A percentile compares a stretch with the other conserved stretches of the same genome.
phyloP scores from a whole-genome alignment of 108 stramenopile species.

The Chaetoceros tenuissimus region DNA sequence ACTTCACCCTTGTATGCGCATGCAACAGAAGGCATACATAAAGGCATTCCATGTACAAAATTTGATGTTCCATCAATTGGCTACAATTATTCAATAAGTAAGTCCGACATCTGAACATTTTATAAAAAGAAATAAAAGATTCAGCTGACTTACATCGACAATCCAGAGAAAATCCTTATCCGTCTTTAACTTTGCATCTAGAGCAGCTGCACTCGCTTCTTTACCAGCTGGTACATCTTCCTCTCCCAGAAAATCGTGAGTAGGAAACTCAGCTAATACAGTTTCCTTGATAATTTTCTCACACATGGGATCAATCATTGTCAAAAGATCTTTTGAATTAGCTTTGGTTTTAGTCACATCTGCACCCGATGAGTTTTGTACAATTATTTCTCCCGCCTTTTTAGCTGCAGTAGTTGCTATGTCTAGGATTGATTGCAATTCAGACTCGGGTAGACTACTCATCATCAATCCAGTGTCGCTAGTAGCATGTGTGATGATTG shows the following conservation, averaged over 20 bases:
- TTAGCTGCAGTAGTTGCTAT: conserved; percentile 62
- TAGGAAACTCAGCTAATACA: conserved; percentile 45
- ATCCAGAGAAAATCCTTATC: conserved; percentile 50
- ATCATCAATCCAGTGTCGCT: no score
- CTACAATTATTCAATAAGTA: conserved; percentile 1
- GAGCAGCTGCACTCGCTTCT: conserved; percentile 63
- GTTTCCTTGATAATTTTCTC: conserved; percentile 51
- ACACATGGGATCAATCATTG: conserved; percentile 80
- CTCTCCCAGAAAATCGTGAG: conserved; percentile 79
- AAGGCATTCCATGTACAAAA: conserved; percentile 80
- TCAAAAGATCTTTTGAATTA: conserved; percentile 83
- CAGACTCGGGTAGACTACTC: background rate
- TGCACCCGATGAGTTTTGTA: conserved; percentile 61
- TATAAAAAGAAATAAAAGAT: background rate
- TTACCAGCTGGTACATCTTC: conserved; percentile 79
- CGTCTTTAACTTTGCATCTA: conserved; percentile 30
- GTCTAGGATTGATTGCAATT: conserved; percentile 22
- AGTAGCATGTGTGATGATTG: no score
- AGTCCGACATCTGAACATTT: background rate
- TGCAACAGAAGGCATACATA: conserved; percentile 69
- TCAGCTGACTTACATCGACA: conserved; percentile 43
- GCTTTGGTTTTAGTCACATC: conserved; percentile 69
- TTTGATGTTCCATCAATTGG: conserved; percentile 50
- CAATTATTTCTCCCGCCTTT: conserved; percentile 66
- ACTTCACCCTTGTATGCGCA: conserved; percentile 65